Percentiles rank a stretch among this genome's conserved stretches.
Conservation (phyloP, 257 asterid species). For the Penstemon barbatus region DNA sequence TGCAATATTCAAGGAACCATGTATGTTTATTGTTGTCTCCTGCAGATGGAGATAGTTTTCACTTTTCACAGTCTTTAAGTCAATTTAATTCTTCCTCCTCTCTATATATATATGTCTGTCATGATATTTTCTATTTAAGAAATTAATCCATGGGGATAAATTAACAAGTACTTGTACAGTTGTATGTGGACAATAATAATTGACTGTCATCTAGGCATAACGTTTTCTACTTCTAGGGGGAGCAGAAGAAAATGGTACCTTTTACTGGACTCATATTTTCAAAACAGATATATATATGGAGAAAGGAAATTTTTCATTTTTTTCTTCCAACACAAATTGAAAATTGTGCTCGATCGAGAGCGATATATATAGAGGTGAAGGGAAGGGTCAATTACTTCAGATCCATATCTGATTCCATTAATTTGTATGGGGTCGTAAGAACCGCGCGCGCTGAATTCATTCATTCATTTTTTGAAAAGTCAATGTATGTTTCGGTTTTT, state of each 20-base stretch:
- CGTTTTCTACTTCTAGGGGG: constrained; percentile 32
- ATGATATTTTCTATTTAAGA: no score
- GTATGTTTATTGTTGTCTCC: constrained; percentile 49
- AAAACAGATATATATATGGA: not conserved
- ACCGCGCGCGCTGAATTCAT: no score
- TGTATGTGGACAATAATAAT: not conserved
- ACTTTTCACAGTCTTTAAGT: constrained; percentile 43
- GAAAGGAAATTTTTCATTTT: not conserved
- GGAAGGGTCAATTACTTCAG: not conserved
- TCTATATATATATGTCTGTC: not conserved
- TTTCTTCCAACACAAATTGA: constrained; percentile 10
- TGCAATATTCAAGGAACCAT: constrained; percentile 39
- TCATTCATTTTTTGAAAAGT: no score
- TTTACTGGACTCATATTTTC: constrained; percentile 29
- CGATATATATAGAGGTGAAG: not conserved
- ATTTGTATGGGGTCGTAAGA: no score
- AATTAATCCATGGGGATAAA: constrained; percentile 12
- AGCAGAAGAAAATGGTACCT: constrained; percentile 35
- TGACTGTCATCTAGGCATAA: constrained; percentile 2
- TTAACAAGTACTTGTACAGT: constrained; percentile 19
- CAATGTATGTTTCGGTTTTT: no score
- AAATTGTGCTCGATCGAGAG: constrained; percentile 16
- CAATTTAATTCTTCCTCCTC: constrained; percentile 32
- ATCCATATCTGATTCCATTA: no score
- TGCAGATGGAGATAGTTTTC: constrained; percentile 45